Evolutionary conservation across 2,329 filamentous ascomycete genomes (phyloP).

Genomic region (Ceratocystis diversiconidia): DNA sequence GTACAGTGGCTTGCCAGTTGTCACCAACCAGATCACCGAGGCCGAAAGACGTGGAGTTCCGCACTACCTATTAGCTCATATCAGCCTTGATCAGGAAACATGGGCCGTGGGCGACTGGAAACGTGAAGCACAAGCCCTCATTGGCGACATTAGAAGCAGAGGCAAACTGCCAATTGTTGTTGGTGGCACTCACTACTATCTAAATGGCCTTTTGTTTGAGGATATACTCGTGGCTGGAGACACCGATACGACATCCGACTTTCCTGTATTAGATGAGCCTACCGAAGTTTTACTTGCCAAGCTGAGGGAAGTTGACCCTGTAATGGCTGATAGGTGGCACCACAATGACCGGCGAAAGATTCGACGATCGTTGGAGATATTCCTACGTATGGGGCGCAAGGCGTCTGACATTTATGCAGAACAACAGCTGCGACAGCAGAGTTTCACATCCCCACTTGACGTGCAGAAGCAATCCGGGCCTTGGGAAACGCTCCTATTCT

Average conservation of each 20-base stretch:
- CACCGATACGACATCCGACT: slow-evolving; percentile 27
- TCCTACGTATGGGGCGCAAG: slow-evolving; percentile 60
- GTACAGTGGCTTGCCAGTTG: slow-evolving; percentile 79
- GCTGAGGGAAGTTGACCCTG: slow-evolving; percentile 67
- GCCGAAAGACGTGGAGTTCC: slow-evolving; percentile 66
- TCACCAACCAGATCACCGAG: slow-evolving; percentile 79
- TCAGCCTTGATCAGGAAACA: slow-evolving; percentile 59
- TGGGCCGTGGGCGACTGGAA: slow-evolving; percentile 77
- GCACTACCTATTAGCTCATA: slow-evolving; percentile 75
- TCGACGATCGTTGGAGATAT: slow-evolving; percentile 77
- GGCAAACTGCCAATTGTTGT: slow-evolving; percentile 80
- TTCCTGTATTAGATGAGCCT: slow-evolving; percentile 57
- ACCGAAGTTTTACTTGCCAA: slow-evolving; percentile 59
- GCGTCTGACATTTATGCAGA: slow-evolving; percentile 81
- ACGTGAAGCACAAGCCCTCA: slow-evolving; percentile 49
- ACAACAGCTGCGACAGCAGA: slow-evolving; percentile 33
- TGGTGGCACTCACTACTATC: slow-evolving; percentile 91
- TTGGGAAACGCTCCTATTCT: slow-evolving; percentile 59
- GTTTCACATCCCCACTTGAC: background rate
- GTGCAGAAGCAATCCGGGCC: slow-evolving; percentile 18
- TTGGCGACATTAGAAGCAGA: slow-evolving; percentile 62
- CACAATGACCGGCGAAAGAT: slow-evolving; percentile 88
- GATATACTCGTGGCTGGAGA: slow-evolving; percentile 45
- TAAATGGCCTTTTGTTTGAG: slow-evolving; percentile 73
- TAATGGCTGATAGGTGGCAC: slow-evolving; percentile 86